These are phyloP conservation scores for Chlorella sp. DNA, from an alignment of 139 green algal species.

Conservation along the genomic window DNA sequence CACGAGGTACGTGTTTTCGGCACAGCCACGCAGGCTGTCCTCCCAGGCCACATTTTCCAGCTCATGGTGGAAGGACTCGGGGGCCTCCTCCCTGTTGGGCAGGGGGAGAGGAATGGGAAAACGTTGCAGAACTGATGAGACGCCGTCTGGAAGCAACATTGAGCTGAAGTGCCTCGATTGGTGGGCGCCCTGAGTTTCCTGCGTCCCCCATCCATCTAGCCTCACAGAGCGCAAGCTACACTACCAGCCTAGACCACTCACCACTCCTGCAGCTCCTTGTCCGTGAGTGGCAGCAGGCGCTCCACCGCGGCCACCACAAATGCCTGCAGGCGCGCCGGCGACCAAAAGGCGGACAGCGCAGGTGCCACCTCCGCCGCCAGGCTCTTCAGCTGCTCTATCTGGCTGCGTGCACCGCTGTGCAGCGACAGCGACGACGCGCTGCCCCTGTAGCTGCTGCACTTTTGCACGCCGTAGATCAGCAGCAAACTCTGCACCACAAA, in stretches of 20 bases:
- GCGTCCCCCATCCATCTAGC: too few relatives aligned
- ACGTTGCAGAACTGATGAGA: too few relatives aligned
- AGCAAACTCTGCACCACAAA: constrained; percentile 67
- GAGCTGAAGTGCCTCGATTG: too few relatives aligned
- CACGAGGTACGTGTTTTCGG: constrained; percentile 70
- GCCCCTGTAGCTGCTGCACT: constrained; percentile 56
- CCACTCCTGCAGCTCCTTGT: constrained; percentile 81
- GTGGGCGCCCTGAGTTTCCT: too few relatives aligned
- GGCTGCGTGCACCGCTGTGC: constrained; percentile 9
- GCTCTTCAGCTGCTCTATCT: constrained; percentile 41
- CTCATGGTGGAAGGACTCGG: constrained; percentile 82
- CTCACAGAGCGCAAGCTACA: too few relatives aligned
- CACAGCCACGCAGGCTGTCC: constrained; percentile 75
- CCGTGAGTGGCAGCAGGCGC: constrained; percentile 64
- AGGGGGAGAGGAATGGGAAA: too few relatives aligned
- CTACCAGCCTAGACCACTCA: not conserved
- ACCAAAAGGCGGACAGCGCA: constrained; percentile 54
- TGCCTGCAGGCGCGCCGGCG: constrained; percentile 35
- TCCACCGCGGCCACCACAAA: constrained; percentile 54
- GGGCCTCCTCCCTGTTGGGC: constrained; percentile 25
- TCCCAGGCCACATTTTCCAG: constrained; percentile 61
- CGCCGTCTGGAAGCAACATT: too few relatives aligned
- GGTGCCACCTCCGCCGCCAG: constrained; percentile 45
- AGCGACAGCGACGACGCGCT: constrained; percentile 39
- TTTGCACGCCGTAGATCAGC: constrained; percentile 64